phyloP scores from a whole-genome alignment of 139 green algal species.

The Chlorella sp. region DNA sequence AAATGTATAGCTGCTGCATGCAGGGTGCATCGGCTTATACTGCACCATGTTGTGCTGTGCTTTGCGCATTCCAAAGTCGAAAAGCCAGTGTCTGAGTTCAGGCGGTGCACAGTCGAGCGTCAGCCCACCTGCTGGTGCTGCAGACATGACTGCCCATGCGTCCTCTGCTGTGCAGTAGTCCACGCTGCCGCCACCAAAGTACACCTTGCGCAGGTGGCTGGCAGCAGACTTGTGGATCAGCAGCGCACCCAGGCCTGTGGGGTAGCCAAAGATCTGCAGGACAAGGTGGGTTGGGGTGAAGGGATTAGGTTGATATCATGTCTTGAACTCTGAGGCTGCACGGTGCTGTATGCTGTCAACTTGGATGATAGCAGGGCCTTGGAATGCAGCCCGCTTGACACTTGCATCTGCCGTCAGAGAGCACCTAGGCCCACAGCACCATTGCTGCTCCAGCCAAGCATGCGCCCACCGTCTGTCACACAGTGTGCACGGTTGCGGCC shows the following conservation, averaged over 20 bases:
- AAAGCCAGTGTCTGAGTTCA: no score
- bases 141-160: no score
- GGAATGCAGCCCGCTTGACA: not conserved
- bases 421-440: not conserved
- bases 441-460: not conserved
- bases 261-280: not conserved
- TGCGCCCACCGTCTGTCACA: not conserved
- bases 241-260: constrained; percentile 49
- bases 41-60: no score
- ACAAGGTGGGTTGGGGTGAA: not conserved
- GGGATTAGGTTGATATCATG: no score
- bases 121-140: no score
- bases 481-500: not conserved
- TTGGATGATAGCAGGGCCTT: not conserved
- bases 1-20: no score
- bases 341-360: no score
- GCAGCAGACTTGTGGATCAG: constrained; percentile 43
- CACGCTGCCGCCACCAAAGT: constrained; percentile 40
- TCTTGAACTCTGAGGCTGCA: no score
- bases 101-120: no score
- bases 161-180: no score
- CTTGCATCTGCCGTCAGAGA: not conserved
- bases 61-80: no score
- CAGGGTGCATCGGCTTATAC: no score
- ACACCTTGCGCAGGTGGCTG: constrained; percentile 47